A percentile compares a stretch with the other conserved stretches of the same genome.
Evolutionary conservation across 352 stramenopile genomes (phyloP).

Genomic region (Globisporangium radiosum): DNA sequence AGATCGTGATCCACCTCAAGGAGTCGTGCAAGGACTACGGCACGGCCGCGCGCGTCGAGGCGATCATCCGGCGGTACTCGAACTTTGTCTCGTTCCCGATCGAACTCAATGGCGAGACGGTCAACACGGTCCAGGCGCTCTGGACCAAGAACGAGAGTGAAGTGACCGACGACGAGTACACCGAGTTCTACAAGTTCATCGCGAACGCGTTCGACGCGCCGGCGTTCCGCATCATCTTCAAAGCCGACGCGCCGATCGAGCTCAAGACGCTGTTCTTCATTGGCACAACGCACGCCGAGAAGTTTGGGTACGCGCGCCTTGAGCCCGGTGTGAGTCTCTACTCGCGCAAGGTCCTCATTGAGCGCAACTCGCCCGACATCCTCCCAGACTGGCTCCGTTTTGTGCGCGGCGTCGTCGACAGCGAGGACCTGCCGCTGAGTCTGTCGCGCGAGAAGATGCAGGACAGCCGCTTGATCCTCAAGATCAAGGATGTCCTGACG

Average conservation of each 20-base stretch:
- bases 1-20: constrained; percentile 98
- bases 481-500: constrained; percentile 96
- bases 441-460: constrained; percentile 99
- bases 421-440: constrained; percentile 98
- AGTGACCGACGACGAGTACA: constrained; percentile 96
- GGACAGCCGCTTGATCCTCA: constrained; percentile 94
- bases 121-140: constrained; percentile 98
- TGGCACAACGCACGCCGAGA: constrained; percentile 95
- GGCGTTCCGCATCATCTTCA: constrained; percentile 94
- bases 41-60: constrained; percentile 89
- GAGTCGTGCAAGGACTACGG: constrained; percentile 95
- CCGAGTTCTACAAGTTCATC: constrained; percentile 97
- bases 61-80: constrained; percentile 98
- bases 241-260: constrained; percentile 97
- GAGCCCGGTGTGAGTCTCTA: constrained; percentile 98
- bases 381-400: constrained; percentile 97
- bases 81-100: constrained; percentile 99
- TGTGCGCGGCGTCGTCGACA: constrained; percentile 90
- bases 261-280: constrained; percentile 98
- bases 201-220: constrained; percentile 94
- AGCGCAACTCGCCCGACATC: constrained; percentile 95
- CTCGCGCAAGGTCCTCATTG: constrained; percentile 98
- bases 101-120: constrained; percentile 93
- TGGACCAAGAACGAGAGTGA: constrained; percentile 96
- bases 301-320: constrained; percentile 93